Conservation (phyloP, 1,284 basidiomycete genomes). For the Cutaneotrichosporon sp. region DNA sequence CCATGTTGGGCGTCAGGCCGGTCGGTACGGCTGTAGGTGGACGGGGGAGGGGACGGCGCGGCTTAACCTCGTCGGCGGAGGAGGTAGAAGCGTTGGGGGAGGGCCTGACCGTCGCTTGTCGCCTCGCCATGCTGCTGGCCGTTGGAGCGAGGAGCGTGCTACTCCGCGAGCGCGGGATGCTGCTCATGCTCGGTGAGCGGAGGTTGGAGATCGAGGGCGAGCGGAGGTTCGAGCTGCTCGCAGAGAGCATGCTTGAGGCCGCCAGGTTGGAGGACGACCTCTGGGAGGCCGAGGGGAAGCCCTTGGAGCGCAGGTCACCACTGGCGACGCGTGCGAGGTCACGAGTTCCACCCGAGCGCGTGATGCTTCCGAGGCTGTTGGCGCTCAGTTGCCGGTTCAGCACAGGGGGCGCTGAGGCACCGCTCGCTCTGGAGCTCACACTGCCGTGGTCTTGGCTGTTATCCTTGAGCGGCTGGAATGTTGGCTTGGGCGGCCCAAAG, state of each 20-base stretch:
- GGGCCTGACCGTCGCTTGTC: constrained; percentile 49
- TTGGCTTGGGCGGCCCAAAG: constrained; percentile 15
- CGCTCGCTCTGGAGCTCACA: background rate
- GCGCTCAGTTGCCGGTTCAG: constrained; percentile 5
- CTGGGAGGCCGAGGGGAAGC: constrained; percentile 1
- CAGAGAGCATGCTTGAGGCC: background rate
- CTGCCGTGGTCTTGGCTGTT: constrained; percentile 9
- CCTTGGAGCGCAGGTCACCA: constrained; percentile 2
- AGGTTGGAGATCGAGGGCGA: constrained; percentile 9
- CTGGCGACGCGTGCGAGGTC: constrained; percentile 11
- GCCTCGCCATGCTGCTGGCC: constrained; percentile 43
- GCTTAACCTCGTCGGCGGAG: constrained; percentile 4
- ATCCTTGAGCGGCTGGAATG: constrained; percentile 22
- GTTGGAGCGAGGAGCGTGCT: constrained; percentile 40
- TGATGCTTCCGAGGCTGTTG: background rate
- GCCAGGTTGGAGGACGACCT: background rate
- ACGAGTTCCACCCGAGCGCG: constrained; percentile 10
- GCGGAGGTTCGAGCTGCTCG: background rate
- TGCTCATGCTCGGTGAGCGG: background rate
- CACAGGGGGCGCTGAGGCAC: background rate
- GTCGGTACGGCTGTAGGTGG: constrained; percentile 9
- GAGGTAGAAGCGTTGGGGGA: background rate
- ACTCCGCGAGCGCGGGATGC: background rate
- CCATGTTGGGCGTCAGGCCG: background rate
- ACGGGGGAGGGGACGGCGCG: constrained; percentile 18